phyloP scores from a whole-genome alignment of 2,329 filamentous ascomycete species.

The Escovopsis sp. region DNA sequence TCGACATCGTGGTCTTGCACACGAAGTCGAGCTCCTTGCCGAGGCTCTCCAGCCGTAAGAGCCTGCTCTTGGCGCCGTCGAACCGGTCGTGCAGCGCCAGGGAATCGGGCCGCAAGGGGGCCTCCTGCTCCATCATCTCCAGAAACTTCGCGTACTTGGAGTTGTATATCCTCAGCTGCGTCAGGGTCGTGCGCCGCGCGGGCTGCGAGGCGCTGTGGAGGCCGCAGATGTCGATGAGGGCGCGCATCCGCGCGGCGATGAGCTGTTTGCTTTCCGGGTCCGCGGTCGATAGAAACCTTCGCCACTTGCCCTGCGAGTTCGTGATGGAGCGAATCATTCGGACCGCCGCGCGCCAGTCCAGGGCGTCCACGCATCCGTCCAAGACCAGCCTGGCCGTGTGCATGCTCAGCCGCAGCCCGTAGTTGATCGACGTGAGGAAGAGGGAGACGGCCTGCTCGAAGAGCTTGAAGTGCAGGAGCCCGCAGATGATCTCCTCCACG shows the following conservation, averaged over 20 bases:
- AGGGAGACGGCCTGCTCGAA: constrained; percentile 29
- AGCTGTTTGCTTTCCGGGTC: constrained; percentile 10
- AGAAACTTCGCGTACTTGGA: constrained; percentile 11
- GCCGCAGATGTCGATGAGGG: constrained; percentile 23
- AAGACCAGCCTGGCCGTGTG: constrained; percentile 23
- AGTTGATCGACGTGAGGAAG: constrained; percentile 24
- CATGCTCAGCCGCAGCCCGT: constrained; percentile 18
- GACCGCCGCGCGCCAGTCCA: constrained; percentile 26
- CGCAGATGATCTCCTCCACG: constrained; percentile 31
- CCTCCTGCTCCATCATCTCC: constrained; percentile 9
- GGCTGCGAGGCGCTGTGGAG: constrained; percentile 7
- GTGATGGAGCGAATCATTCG: constrained; percentile 17
- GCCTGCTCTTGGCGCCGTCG: constrained; percentile 10
- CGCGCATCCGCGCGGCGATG: constrained; percentile 17
- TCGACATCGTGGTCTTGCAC: constrained; percentile 14
- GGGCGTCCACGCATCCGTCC: constrained; percentile 24
- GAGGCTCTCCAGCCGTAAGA: constrained; percentile 21
- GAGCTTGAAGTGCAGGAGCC: constrained; percentile 32
- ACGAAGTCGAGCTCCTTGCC: constrained; percentile 18
- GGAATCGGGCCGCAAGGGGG: constrained; percentile 3
- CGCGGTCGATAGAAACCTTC: constrained; percentile 11
- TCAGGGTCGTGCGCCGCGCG: constrained; percentile 6
- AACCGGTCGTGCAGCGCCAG: neutral
- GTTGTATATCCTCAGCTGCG: constrained; percentile 14
- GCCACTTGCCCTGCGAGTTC: constrained; percentile 13